Conservation (phyloP, 176 grass and related monocot species). For the Canna indica region DNA sequence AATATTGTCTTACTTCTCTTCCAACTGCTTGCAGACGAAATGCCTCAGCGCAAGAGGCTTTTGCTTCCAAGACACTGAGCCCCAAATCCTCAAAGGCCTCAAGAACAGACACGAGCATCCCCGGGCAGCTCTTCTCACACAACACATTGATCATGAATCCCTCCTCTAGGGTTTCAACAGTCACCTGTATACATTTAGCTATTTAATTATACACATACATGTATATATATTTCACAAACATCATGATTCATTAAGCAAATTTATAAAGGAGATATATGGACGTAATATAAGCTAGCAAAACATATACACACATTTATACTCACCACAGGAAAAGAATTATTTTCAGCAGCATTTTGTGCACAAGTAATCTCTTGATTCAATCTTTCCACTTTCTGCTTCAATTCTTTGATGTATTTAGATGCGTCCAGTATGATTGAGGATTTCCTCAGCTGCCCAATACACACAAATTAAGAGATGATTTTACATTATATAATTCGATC, state of each 20-base stretch:
- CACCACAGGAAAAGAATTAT: slow-evolving; percentile 28
- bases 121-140: slow-evolving; percentile 56
- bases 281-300: not conserved
- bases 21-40: slow-evolving; percentile 71
- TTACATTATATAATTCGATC: too few species aligned
- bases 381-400: slow-evolving; percentile 77
- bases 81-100: slow-evolving; percentile 80
- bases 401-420: slow-evolving; percentile 72
- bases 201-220: not conserved
- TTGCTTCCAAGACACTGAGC: slow-evolving; percentile 67
- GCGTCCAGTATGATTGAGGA: slow-evolving; percentile 76
- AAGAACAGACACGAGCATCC: slow-evolving; percentile 61
- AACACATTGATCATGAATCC: slow-evolving; percentile 87
- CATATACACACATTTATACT: not conserved
- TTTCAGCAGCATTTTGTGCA: slow-evolving; percentile 14
- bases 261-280: not conserved
- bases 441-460: slow-evolving; percentile 44
- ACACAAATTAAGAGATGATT: too few species aligned
- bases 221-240: slow-evolving; percentile 1
- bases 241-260: not conserved
- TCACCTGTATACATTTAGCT: slow-evolving; percentile 45
- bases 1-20: slow-evolving; percentile 38
- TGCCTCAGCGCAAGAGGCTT: slow-evolving; percentile 55
- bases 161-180: slow-evolving; percentile 66
- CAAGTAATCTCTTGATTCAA: slow-evolving; percentile 69